Evolutionary conservation across 2,329 filamentous ascomycete species (phyloP).

Genomic region (Penicillium sp.): DNA sequence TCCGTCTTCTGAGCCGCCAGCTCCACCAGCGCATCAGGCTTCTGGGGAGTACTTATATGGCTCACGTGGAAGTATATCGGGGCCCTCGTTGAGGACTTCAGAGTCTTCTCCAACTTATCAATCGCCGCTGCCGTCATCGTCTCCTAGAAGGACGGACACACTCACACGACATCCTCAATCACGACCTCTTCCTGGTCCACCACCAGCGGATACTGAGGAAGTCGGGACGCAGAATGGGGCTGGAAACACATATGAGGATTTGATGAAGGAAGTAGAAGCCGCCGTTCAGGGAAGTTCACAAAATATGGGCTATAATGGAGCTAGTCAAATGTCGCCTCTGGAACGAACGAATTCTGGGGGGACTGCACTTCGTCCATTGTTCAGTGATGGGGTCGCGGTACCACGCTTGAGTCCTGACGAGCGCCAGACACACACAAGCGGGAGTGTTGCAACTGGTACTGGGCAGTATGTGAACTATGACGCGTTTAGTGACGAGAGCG

Average conservation of each 20-base stretch:
- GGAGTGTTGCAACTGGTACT: constrained; percentile 41
- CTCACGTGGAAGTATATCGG: constrained; percentile 26
- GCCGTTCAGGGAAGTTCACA: constrained; percentile 37
- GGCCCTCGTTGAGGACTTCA: constrained; percentile 34
- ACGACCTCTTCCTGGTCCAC: constrained; percentile 57
- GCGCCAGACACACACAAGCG: constrained; percentile 47
- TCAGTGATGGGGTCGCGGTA: constrained; percentile 16
- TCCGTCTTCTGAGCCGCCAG: constrained; percentile 21
- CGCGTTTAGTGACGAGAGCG: constrained; percentile 68
- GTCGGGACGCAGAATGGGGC: constrained; percentile 32
- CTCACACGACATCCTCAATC: constrained; percentile 54
- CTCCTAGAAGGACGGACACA: constrained; percentile 50
- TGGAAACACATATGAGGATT: constrained; percentile 47
- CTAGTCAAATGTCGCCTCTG: not conserved
- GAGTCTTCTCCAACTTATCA: constrained; percentile 48
- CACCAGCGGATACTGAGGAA: constrained; percentile 33
- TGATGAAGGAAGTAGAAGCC: constrained; percentile 56
- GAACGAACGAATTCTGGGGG: constrained; percentile 11
- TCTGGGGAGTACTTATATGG: constrained; percentile 23
- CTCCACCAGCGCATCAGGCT: constrained; percentile 29
- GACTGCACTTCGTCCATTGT: constrained; percentile 13
- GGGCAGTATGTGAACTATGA: constrained; percentile 46
- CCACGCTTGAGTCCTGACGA: constrained; percentile 38
- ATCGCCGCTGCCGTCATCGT: constrained; percentile 48
- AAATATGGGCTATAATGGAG: not conserved